Conservation (phyloP, 2,329 filamentous ascomycete species). For the Massarina eburnea region DNA sequence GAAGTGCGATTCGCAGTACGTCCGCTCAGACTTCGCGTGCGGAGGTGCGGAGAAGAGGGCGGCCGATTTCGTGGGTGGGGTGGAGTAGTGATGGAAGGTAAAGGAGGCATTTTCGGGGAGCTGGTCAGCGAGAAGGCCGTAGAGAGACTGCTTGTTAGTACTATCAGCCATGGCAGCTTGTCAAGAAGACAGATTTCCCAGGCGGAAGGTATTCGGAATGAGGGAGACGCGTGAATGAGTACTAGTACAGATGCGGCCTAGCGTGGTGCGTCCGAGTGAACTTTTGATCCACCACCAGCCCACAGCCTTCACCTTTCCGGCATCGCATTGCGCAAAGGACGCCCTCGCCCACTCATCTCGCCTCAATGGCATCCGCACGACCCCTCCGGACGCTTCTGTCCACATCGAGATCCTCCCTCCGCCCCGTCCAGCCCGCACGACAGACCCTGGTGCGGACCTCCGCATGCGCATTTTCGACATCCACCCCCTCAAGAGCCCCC, state of each 20-base stretch:
- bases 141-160: constrained; percentile 26
- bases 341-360: constrained; percentile 6
- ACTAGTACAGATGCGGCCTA: constrained; percentile 11
- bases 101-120: constrained; percentile 61
- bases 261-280: constrained; percentile 23
- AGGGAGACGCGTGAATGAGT: constrained; percentile 3
- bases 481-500: constrained; percentile 20
- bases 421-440: constrained; percentile 24
- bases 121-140: constrained; percentile 53
- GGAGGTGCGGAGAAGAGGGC: constrained; percentile 80
- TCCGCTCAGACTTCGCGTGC: constrained; percentile 70
- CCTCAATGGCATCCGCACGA: constrained; percentile 52
- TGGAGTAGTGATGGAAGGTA: constrained; percentile 82
- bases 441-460: constrained; percentile 35
- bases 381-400: constrained; percentile 40
- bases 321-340: not conserved
- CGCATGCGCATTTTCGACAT: constrained; percentile 39
- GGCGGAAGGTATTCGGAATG: constrained; percentile 11
- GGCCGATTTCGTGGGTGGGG: constrained; percentile 71
- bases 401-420: constrained; percentile 28
- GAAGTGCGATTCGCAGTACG: constrained; percentile 86
- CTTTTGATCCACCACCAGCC: constrained; percentile 16
- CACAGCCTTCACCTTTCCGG: not conserved
- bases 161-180: constrained; percentile 27
- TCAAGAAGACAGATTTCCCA: not conserved